These are phyloP conservation scores for Phytophthora agathidicida DNA, from an alignment of 352 stramenopile species.

Conservation along the genomic window DNA sequence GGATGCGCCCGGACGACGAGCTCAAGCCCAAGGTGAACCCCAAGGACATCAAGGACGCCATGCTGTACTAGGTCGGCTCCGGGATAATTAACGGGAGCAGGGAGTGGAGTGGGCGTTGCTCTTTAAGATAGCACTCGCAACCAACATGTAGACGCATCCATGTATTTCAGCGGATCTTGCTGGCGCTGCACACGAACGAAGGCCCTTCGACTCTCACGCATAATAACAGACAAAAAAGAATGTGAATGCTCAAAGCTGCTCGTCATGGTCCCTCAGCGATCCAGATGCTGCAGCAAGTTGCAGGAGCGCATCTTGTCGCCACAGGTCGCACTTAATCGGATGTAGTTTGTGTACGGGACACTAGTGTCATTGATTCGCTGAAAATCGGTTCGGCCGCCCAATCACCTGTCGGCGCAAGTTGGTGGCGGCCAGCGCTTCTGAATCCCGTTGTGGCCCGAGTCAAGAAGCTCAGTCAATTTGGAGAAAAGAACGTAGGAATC, in stretches of 20 bases:
- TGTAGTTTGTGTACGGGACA: no score
- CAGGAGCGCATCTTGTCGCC: no score
- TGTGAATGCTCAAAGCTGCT: constrained; percentile 40
- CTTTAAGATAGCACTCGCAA: constrained; percentile 14
- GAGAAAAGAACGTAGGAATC: constrained; percentile 88
- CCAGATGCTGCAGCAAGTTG: no score
- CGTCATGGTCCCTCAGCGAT: no score
- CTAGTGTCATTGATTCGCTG: constrained; percentile 37
- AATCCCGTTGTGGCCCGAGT: neutral
- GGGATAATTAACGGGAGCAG: constrained; percentile 33
- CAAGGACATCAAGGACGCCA: constrained; percentile 90
- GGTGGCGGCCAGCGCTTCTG: constrained; percentile 56
- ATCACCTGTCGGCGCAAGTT: constrained; percentile 41
- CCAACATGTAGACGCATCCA: constrained; percentile 25
- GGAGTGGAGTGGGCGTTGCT: constrained; percentile 12
- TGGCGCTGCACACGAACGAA: constrained; percentile 17
- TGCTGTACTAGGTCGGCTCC: constrained; percentile 76
- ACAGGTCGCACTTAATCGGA: no score
- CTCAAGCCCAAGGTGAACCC: constrained; percentile 95
- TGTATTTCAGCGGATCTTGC: constrained; percentile 31
- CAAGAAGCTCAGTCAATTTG: constrained; percentile 63
- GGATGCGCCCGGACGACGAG: constrained; percentile 91
- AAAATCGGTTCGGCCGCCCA: constrained; percentile 27
- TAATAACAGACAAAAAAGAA: constrained; percentile 33
- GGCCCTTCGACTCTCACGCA: constrained; percentile 24